phyloP scores from a whole-genome alignment of 2,329 filamentous ascomycete genomes.

The Graphilbum ipis-grandicollis region DNA sequence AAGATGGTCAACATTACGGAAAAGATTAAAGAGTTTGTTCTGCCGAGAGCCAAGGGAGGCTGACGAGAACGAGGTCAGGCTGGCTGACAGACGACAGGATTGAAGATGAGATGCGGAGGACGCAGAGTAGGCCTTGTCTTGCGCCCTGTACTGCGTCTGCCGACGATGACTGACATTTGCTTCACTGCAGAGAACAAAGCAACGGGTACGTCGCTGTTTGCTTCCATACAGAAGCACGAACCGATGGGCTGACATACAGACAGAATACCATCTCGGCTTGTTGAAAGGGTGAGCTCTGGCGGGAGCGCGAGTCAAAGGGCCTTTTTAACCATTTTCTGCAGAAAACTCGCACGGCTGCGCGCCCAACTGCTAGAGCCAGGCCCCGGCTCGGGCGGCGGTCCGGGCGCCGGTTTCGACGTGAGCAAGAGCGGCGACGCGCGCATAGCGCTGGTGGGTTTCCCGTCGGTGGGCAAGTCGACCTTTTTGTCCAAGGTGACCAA shows the following conservation, averaged over 20 bases:
- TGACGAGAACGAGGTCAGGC: too few relatives aligned
- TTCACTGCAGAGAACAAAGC: conserved; percentile 76
- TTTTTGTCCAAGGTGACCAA: conserved; percentile 99
- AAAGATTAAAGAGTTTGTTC: conserved; percentile 91
- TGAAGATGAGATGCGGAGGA: conserved; percentile 98
- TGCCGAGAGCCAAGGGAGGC: not conserved
- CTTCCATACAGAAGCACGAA: too few relatives aligned
- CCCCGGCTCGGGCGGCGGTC: conserved; percentile 59
- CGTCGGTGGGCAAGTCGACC: conserved; percentile 95
- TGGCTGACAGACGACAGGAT: conserved; percentile 44
- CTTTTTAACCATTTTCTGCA: conserved; percentile 18
- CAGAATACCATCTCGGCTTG: conserved; percentile 95
- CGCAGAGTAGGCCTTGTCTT: conserved; percentile 60
- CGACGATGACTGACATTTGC: not conserved
- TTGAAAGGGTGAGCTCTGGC: conserved; percentile 62
- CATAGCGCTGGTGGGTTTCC: conserved; percentile 96
- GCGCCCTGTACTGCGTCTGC: too few relatives aligned
- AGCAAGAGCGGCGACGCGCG: conserved; percentile 92
- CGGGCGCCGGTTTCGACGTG: conserved; percentile 78
- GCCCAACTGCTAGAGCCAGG: conserved; percentile 87
- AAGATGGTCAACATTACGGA: conserved; percentile 99
- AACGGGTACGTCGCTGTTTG: conserved; percentile 49
- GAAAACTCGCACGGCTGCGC: conserved; percentile 86
- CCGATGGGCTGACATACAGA: too few relatives aligned
- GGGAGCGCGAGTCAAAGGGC: not conserved